These are phyloP conservation scores for Sonneratia alba DNA, from an alignment of 345 rosid genomes.

Conservation along the genomic window DNA sequence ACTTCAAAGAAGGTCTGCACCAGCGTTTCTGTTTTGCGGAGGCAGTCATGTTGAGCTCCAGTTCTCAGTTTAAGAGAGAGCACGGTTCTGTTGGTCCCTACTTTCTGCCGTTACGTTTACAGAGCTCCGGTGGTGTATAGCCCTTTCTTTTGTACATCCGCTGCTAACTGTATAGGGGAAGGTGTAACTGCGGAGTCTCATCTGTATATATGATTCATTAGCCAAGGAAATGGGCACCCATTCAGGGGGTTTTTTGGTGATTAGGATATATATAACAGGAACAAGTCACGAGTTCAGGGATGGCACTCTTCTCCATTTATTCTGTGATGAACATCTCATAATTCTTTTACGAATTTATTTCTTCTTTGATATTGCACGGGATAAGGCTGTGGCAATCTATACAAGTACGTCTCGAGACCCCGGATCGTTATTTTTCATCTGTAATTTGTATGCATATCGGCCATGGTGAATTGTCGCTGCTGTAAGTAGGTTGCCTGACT, in stretches of 20 bases:
- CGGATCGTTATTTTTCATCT: slow-evolving; percentile 34
- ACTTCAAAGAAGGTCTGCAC: not conserved
- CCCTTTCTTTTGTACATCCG: not conserved
- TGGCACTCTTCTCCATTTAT: not conserved
- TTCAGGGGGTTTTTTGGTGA: slow-evolving; percentile 1
- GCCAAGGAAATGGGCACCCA: not conserved
- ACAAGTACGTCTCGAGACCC: too few relatives aligned
- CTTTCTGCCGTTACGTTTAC: not conserved
- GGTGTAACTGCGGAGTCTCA: not conserved
- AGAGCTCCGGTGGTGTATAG: not conserved
- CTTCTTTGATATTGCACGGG: too few relatives aligned
- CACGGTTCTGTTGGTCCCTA: not conserved
- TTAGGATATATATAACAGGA: too few relatives aligned
- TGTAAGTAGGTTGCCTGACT: too few relatives aligned
- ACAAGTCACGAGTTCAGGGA: too few relatives aligned
- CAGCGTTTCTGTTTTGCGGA: not conserved
- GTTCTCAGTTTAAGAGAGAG: too few relatives aligned
- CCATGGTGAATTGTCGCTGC: too few relatives aligned
- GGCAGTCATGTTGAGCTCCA: too few relatives aligned
- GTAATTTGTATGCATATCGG: slow-evolving; percentile 14
- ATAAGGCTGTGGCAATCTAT: not conserved
- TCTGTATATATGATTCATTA: not conserved
- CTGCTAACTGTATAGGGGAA: slow-evolving; percentile 8
- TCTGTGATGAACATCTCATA: not conserved
- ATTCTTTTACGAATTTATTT: too few relatives aligned